phyloP scores from a whole-genome alignment of 192 early-diverging fungal species.

The Coemansia sp. region DNA sequence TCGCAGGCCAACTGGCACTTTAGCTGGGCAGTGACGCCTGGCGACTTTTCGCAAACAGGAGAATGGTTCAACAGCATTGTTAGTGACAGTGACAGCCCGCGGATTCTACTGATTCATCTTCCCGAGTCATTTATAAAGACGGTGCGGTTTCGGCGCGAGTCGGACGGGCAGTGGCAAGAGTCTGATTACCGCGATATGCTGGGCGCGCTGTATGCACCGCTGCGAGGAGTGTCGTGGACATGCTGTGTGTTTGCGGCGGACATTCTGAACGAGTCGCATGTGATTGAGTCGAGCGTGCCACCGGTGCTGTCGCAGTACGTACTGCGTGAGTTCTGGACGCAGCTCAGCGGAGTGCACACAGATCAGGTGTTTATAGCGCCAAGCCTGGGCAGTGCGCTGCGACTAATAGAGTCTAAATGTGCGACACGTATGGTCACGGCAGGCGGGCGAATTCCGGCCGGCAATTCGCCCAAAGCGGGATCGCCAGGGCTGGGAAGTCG shows the following conservation, averaged over 20 bases:
- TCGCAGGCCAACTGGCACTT: conserved; percentile 37
- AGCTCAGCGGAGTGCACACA: conserved; percentile 25
- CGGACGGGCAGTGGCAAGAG: conserved; percentile 14
- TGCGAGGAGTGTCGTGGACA: conserved; percentile 29
- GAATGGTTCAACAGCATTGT: conserved; percentile 30
- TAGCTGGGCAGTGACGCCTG: conserved; percentile 43
- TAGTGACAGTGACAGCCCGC: conserved; percentile 7
- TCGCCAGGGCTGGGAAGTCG: conserved; percentile 18
- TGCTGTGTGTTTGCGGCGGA: conserved; percentile 45
- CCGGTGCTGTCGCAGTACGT: conserved; percentile 41
- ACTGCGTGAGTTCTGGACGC: conserved; percentile 47
- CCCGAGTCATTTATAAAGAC: conserved; percentile 37
- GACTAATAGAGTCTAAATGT: conserved; percentile 27
- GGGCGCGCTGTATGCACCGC: conserved; percentile 28
- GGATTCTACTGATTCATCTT: conserved; percentile 41
- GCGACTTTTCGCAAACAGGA: conserved; percentile 31
- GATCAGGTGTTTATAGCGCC: conserved; percentile 44
- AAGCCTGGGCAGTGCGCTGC: conserved; percentile 31
- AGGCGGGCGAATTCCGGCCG: neutral
- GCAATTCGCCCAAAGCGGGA: neutral
- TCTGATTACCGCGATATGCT: conserved; percentile 47
- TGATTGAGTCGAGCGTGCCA: conserved; percentile 33
- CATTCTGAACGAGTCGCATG: conserved; percentile 29
- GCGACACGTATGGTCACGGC: conserved; percentile 7
- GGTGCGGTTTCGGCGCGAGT: conserved; percentile 15